Conservation (phyloP, 768 basidiomycete species). For the Suillus ampliporus region DNA sequence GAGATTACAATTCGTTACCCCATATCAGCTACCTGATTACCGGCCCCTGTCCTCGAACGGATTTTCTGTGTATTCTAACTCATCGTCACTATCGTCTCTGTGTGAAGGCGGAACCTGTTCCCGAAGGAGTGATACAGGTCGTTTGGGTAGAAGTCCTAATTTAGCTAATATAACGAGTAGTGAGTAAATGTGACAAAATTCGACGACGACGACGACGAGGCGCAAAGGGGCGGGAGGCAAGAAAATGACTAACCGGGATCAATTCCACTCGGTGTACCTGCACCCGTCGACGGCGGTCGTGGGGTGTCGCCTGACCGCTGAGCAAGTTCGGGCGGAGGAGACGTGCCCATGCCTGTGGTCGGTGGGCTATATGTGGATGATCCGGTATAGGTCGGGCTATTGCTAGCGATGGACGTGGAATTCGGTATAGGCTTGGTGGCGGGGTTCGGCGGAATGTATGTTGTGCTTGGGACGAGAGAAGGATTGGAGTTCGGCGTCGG, state of each 20-base stretch:
- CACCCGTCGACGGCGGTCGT: conserved; percentile 27
- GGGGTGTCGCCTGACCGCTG: conserved; percentile 9
- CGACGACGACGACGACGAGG: neutral
- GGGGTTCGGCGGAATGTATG: conserved; percentile 1
- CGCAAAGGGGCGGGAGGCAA: neutral
- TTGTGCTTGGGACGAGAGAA: neutral
- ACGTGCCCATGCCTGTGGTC: conserved; percentile 1
- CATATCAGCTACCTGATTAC: neutral
- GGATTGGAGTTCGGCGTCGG: neutral
- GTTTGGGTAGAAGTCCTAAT: conserved; percentile 74
- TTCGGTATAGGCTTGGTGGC: conserved; percentile 10
- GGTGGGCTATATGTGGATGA: conserved; percentile 10
- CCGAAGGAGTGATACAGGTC: conserved; percentile 64
- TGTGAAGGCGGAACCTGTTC: conserved; percentile 35
- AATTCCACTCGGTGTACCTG: conserved; percentile 29
- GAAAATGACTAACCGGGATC: conserved; percentile 37
- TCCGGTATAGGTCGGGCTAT: conserved; percentile 11
- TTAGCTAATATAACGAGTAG: conserved; percentile 50
- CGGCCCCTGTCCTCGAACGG: conserved; percentile 63
- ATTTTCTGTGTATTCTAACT: conserved; percentile 76
- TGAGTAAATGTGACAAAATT: neutral
- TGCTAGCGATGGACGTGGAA: conserved; percentile 5
- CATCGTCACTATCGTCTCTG: conserved; percentile 49
- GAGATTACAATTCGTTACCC: neutral
- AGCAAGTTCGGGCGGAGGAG: conserved; percentile 4